Evolutionary conservation across 1,139 yeast species (phyloP).

Genomic region (Suhomyces coccinellae): DNA sequence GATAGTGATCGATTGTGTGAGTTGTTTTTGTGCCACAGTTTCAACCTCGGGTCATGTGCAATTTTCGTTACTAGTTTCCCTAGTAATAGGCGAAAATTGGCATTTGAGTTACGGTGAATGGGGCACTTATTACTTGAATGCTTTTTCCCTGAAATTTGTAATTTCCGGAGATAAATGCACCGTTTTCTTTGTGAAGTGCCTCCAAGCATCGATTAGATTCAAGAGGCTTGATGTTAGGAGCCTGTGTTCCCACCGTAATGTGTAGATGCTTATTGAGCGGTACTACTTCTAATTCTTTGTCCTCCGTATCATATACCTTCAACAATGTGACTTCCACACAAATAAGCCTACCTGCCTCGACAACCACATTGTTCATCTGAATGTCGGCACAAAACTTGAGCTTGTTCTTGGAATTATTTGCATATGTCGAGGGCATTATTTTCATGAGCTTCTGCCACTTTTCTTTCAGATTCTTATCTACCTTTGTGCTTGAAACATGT

Average conservation of each 20-base stretch:
- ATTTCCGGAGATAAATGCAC: slow-evolving; percentile 1
- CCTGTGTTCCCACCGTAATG: slow-evolving; percentile 70
- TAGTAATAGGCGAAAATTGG: slow-evolving; percentile 22
- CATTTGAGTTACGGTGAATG: slow-evolving; percentile 12
- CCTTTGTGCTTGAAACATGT: slow-evolving; percentile 45
- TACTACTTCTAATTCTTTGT: slow-evolving; percentile 21
- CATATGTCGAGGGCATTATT: slow-evolving; percentile 12
- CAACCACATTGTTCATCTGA: slow-evolving; percentile 44
- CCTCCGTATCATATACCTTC: slow-evolving; percentile 24
- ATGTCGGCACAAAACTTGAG: slow-evolving; percentile 37
- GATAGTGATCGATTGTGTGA: no score
- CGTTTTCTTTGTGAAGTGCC: slow-evolving; percentile 1
- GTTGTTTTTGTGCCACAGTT: no score
- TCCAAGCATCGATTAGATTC: slow-evolving; percentile 31
- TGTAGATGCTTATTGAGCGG: slow-evolving; percentile 57
- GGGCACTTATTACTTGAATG: slow-evolving; percentile 8
- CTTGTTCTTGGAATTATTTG: slow-evolving; percentile 10
- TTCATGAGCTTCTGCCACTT: slow-evolving; percentile 27
- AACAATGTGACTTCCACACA: slow-evolving; percentile 55
- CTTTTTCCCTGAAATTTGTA: slow-evolving; percentile 2
- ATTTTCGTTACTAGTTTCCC: not conserved
- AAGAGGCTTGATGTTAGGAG: slow-evolving; percentile 47
- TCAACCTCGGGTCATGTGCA: not conserved
- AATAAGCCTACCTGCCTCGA: slow-evolving; percentile 51
- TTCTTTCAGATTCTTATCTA: slow-evolving; percentile 20